Percentiles rank a stretch among this genome's conserved stretches.
These are phyloP conservation scores for Tinospora cordifolia DNA, from an alignment of 164 flowering plant species.

Conservation along the genomic window DNA sequence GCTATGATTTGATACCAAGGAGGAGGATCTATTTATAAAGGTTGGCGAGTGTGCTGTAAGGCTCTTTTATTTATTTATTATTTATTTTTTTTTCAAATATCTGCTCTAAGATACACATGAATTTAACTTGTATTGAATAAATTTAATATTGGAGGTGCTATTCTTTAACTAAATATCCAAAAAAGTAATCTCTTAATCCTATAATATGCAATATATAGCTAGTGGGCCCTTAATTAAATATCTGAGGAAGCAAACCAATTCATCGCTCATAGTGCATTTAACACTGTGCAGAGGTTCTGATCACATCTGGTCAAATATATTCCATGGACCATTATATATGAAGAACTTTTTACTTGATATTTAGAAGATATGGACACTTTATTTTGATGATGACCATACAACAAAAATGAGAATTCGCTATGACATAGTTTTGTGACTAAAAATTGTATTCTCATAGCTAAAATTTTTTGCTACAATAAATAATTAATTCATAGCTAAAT, in stretches of 20 bases:
- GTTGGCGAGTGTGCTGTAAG: neutral
- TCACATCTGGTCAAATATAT: constrained; percentile 4
- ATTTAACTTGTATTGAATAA: neutral
- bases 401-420: too few relatives aligned
- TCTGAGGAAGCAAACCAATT: neutral
- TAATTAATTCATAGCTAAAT: too few relatives aligned
- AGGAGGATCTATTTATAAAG: constrained; percentile 4
- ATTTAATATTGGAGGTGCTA: neutral
- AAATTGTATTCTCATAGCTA: too few relatives aligned
- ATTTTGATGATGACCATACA: neutral
- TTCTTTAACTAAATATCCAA: neutral
- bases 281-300: constrained; percentile 1
- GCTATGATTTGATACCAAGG: neutral
- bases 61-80: too few relatives aligned
- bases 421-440: too few relatives aligned
- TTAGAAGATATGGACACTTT: constrained; percentile 1
- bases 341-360: constrained; percentile 1
- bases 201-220: neutral
- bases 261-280: neutral
- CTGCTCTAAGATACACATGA: neutral
- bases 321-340: neutral
- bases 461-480: too few relatives aligned
- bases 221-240: too few relatives aligned
- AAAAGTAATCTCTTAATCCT: neutral
- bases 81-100: too few relatives aligned